Conservation (phyloP, 73 alveolate genomes). For the Symbiodinium pilosum region DNA sequence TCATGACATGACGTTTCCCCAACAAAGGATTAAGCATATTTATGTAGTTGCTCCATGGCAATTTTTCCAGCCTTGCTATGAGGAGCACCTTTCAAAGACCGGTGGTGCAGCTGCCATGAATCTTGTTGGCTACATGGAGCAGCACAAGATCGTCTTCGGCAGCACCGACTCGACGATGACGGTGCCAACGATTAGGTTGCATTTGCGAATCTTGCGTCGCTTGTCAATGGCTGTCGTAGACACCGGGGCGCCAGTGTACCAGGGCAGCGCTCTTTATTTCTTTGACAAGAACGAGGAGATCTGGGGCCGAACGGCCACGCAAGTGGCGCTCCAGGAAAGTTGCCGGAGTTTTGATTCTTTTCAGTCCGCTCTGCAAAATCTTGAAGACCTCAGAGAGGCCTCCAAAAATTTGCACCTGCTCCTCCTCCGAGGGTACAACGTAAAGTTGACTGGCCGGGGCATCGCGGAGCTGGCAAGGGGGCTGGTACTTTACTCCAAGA, state of each 20-base stretch:
- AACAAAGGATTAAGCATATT: too few relatives aligned
- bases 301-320: background rate
- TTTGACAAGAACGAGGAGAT: constrained; percentile 6
- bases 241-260: background rate
- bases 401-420: background rate
- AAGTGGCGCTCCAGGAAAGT: background rate
- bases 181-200: background rate
- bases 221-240: background rate
- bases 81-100: background rate
- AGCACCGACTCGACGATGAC: background rate
- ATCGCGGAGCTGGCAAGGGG: background rate
- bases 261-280: background rate
- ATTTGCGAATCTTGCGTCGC: constrained; percentile 5
- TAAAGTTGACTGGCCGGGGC: background rate
- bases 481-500: background rate
- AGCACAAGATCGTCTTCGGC: constrained; percentile 10
- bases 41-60: background rate
- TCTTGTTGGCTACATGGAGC: background rate
- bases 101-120: background rate
- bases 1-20: too few relatives aligned
- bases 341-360: background rate
- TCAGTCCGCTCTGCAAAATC: background rate
- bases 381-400: background rate
- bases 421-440: background rate
- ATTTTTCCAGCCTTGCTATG: background rate